These are phyloP conservation scores for Acaromyces ingoldii DNA, from an alignment of 1,284 basidiomycete species.

Conservation along the genomic window DNA sequence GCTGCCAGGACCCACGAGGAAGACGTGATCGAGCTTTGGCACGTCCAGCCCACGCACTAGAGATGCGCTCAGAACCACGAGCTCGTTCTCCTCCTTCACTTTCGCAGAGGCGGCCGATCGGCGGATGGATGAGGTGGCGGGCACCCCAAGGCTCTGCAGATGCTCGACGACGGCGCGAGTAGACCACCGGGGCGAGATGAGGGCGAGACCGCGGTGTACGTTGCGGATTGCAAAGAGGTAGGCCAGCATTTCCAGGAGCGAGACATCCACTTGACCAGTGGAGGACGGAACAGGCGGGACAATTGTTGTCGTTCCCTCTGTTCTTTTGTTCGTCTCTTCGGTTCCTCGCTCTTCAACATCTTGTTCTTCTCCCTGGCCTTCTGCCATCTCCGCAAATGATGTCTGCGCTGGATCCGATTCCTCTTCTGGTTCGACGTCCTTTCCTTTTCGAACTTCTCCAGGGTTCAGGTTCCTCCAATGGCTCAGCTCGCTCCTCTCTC, in stretches of 20 bases:
- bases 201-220: conserved; percentile 30
- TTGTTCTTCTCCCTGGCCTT: neutral
- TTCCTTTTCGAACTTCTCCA: neutral
- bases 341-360: neutral
- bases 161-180: conserved; percentile 21
- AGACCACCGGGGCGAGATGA: conserved; percentile 45
- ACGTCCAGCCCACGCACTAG: conserved; percentile 46
- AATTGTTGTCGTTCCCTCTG: neutral
- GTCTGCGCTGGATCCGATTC: neutral
- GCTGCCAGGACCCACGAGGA: conserved; percentile 42
- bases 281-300: conserved; percentile 15
- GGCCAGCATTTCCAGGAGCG: conserved; percentile 36
- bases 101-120: too few species aligned
- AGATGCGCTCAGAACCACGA: conserved; percentile 37
- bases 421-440: neutral
- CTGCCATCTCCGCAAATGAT: neutral
- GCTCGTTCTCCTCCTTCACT: conserved; percentile 5
- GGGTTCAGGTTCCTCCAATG: conserved; percentile 1
- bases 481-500: conserved; percentile 7
- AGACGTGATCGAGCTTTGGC: conserved; percentile 42
- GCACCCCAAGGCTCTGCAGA: conserved; percentile 36
- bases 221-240: conserved; percentile 38
- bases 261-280: conserved; percentile 30
- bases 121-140: conserved; percentile 1
- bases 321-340: neutral